Percentiles rank a stretch among this genome's conserved stretches.
phyloP scores from a whole-genome alignment of 805 yeast species.

The Isabelozyma gotoi region DNA sequence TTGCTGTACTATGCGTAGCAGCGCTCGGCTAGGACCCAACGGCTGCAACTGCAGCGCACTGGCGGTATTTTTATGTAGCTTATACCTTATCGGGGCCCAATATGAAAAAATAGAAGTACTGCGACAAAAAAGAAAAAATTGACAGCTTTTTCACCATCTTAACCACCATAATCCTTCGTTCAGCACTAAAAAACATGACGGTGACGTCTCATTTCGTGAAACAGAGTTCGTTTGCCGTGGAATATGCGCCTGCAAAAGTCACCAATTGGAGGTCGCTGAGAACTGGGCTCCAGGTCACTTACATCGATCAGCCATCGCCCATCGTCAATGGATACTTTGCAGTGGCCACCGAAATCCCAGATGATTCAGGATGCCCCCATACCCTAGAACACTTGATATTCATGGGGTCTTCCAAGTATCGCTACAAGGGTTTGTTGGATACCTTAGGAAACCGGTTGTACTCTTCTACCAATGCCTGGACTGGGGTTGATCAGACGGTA shows the following conservation, averaged over 20 bases:
- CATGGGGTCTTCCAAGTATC: constrained; percentile 88
- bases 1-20: too few relatives aligned
- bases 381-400: constrained; percentile 92
- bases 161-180: neutral
- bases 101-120: too few relatives aligned
- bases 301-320: constrained; percentile 80
- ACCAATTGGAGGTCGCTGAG: constrained; percentile 76
- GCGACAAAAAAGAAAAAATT: too few relatives aligned
- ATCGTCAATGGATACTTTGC: constrained; percentile 92
- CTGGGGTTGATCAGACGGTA: constrained; percentile 92
- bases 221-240: constrained; percentile 54
- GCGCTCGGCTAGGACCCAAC: too few relatives aligned
- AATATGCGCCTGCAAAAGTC: constrained; percentile 70
- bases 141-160: neutral
- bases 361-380: constrained; percentile 93
- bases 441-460: constrained; percentile 80
- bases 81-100: too few relatives aligned
- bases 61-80: too few relatives aligned
- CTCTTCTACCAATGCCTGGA: constrained; percentile 95
- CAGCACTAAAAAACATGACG: neutral
- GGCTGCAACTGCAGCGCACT: too few relatives aligned
- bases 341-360: constrained; percentile 86
- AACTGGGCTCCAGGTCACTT: constrained; percentile 80
- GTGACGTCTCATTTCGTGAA: constrained; percentile 18
- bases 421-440: constrained; percentile 89